Base-by-base conservation (phyloP, 371 early-diverging fungal genomes). In the Fennellomyces sp. region DNA sequence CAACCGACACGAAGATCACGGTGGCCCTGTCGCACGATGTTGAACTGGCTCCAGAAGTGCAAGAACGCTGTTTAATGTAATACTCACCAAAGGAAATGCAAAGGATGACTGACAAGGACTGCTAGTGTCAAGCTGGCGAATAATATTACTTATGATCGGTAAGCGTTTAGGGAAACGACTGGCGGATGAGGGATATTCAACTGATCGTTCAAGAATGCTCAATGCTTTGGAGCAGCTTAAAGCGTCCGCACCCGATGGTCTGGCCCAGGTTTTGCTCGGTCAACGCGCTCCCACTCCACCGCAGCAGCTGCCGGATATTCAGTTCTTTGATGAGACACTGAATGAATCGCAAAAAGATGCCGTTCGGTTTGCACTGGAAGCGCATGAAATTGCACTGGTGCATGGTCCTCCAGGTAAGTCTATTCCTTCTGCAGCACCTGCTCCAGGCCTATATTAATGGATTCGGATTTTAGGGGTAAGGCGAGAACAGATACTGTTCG, bases 361-460 rank as follows among this genome's bases (percentile, higher is more conserved):
- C 0, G 91, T 96, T 2, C 60, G 65, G 26, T 81, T 88, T 52
- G 87, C 92, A 0, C 63, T 94, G 13, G 66, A 70, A 0, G 84
- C 94, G 0, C 69, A 80, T 21, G 84, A 91, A 12, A 66, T 95
- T 4, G 88, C 92, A 2, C 69, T 96, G 39, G 87, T 95, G 25
- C 95, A 95, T 67, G 94, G 95, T 27, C 95, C 94, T 26, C 94
- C 94, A 13, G 94, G 94, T 21, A 62, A 29, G 23, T 26, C 19
- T 30, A 35, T 47, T 0, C 13, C 27, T 17, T 26, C 17, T 3
- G 2, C 10, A n/a, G 13, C 39, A n/a, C 13, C 1, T 39, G 13
- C 7, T 39, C 13, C 5, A 39, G 5, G n/a, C 3, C 38, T 15
- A 3, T 12, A 6, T 38, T 12, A 38, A 15, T 38, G 5, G 5